Base-by-base conservation (phyloP, 2,329 filamentous ascomycete genomes). In the Pyricularia pennisetigena region DNA sequence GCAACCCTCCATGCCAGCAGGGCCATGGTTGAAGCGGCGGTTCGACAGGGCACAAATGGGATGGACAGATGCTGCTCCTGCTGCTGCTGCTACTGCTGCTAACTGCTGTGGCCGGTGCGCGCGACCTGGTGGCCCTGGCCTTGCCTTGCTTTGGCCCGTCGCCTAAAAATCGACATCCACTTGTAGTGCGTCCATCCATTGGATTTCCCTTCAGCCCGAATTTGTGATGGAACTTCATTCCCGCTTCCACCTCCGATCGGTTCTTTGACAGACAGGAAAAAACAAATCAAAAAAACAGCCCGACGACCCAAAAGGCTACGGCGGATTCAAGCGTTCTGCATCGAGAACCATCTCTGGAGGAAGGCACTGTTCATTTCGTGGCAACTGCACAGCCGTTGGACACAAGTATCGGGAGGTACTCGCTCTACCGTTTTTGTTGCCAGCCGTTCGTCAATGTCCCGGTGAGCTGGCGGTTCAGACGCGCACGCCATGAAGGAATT, bases 401-500 rank as follows among this genome's bases (percentile, higher is more conserved):
- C 41, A 49, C 20, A 49, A 9, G 41, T 49, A n/a, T 49, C 20
- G 41, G 41, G 41, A 49, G 41, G 41, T n/a, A 49, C 68, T 66
- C 59, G 41, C 64, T 41, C 23, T 66, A 12, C 54, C 41, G 59
- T 63, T 41, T 30, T 41, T 68, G 61, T 41, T 57, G 59, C 30
- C 64, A 23, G 23, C 30, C 64, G 30, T 32, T 32, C 23, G n/a
- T 65, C 23, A 23, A 64, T 29, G 63, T 29, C 28, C 57, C 57
- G 24, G 57, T 61, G 57, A 61, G 35, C 64, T 54, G 65, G 65
- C 54, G 54, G 32, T 24, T 65, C 64, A 32, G 32, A 32, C 29
- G n/a, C 64, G 28, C 28, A 61, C 57, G 57, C 70, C 72, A 87
- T 87, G 85, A 87, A 87, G 81, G 85, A 88, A 80, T 82, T 82